Conservation (phyloP, 192 early-diverging fungal genomes). For the Phycomyces blakesleeanus region DNA sequence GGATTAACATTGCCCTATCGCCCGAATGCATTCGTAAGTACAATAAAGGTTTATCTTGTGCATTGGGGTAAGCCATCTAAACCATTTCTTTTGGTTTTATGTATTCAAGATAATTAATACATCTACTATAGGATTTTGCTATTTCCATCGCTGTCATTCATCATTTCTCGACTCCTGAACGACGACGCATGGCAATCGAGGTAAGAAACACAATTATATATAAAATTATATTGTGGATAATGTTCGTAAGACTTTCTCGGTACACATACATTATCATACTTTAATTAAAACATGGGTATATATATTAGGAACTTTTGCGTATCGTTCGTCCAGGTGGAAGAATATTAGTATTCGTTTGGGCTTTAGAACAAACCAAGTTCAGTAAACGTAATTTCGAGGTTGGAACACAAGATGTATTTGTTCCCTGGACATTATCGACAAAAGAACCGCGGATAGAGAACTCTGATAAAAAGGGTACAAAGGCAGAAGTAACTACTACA, state of each 20-base stretch:
- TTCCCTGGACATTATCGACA: constrained; percentile 82
- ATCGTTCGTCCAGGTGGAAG: constrained; percentile 68
- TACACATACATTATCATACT: no score
- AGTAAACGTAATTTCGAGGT: constrained; percentile 75
- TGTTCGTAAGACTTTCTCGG: no score
- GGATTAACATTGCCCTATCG: constrained; percentile 75
- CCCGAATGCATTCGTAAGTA: constrained; percentile 62
- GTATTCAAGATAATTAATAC: background rate
- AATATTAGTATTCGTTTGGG: constrained; percentile 93
- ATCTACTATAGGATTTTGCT: constrained; percentile 74
- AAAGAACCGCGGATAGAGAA: constrained; percentile 33
- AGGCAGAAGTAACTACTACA: constrained; percentile 21
- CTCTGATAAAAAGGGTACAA: constrained; percentile 15
- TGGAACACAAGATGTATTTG: constrained; percentile 84
- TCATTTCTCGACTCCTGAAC: constrained; percentile 79
- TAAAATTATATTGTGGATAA: no score
- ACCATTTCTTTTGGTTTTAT: background rate
- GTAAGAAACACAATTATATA: constrained; percentile 23
- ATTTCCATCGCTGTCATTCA: constrained; percentile 96
- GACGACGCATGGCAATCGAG: constrained; percentile 66
- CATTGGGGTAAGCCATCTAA: no score
- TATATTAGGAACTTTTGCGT: constrained; percentile 69
- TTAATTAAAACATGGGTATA: no score
- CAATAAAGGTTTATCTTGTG: no score
- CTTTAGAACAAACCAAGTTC: constrained; percentile 80